Evolutionary conservation across 2,329 filamentous ascomycete species (phyloP), one percentile per base, ranked within the genome.

Genomic region (Mycosphaerella arachidis): DNA sequence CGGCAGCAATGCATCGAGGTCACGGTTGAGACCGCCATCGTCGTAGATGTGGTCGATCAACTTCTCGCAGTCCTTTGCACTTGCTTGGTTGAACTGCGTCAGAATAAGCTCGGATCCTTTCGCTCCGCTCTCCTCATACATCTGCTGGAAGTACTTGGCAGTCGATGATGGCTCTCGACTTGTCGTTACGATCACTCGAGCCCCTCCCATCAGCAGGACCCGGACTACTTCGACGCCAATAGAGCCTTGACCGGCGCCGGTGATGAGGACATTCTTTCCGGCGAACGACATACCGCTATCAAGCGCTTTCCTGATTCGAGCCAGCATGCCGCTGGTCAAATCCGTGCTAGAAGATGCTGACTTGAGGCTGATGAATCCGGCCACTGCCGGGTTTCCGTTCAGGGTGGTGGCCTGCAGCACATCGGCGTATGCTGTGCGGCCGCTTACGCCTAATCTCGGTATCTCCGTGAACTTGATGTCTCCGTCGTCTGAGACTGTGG

Each of bases 91-190:
- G 85, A 99, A 99, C 53, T 94, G 94, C 57, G 97, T 94, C 57
- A 99, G 94, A 43, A 99, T 91, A 58, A 99, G 88, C 79, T 97
- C 92, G 59, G 94, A 97, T 66, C 94, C 94, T 66, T 91, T 90
- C 62, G 91, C 91, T 71, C 94, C 94, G 71, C 90, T 96, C 62
- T 92, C 90, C 64, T 92, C 90, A 77, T 99, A 99, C 90, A 99
- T 97, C 59, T 91, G 87, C 78, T 99, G 94, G 79, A 99, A 99
- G 81, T 97, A 99, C 79, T 99, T 94, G 5, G 94, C 99, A 58
- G 97, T 94, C 76, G 97, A 89, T 50, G 92, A 90, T n/a, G 94
- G 97, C 82, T 94, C 99, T 68, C 94, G 88, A 72, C 91, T 96
- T 20, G 94, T 99, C 13, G 94, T 99, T 60, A 99, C 95, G 55